phyloP scores from a whole-genome alignment of 106 monocot species.

The Posidonia australis region DNA sequence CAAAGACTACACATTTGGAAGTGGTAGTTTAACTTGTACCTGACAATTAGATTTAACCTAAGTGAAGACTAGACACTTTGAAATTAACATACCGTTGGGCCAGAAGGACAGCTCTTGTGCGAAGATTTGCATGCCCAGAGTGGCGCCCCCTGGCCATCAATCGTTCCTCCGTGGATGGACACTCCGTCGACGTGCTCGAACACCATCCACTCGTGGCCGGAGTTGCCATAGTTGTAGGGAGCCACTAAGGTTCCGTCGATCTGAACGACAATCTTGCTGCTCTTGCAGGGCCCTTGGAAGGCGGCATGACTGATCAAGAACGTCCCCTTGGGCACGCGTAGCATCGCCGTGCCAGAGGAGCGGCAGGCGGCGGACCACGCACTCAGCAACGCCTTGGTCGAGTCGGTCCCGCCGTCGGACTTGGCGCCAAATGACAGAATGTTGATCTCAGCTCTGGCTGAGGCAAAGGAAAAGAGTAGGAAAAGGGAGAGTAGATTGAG shows the following conservation, averaged over 20 bases:
- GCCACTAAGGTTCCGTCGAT: constrained; percentile 4
- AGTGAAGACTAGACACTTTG: too few species aligned
- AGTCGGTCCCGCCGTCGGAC: background rate
- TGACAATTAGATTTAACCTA: too few species aligned
- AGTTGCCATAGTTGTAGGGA: background rate
- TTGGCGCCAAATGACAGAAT: background rate
- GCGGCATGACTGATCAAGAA: background rate
- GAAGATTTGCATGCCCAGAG: constrained; percentile 2
- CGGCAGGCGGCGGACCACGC: constrained; percentile 5
- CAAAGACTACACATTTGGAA: background rate
- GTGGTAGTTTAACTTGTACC: too few species aligned
- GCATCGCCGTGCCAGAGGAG: background rate
- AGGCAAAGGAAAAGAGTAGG: background rate
- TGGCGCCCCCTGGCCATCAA: background rate
- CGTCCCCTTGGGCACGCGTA: background rate
- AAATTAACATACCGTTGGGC: background rate
- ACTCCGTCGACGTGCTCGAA: constrained; percentile 4
- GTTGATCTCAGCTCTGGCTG: background rate
- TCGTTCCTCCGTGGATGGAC: background rate
- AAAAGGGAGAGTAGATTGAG: background rate
- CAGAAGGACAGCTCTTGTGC: background rate
- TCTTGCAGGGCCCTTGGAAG: constrained; percentile 5
- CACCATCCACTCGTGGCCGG: background rate
- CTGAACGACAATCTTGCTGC: background rate
- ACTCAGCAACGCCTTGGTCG: background rate